Evolutionary conservation across 164 flowering plant species (phyloP), one percentile per base, ranked within the genome.

Genomic region (Sextonia rubra): DNA sequence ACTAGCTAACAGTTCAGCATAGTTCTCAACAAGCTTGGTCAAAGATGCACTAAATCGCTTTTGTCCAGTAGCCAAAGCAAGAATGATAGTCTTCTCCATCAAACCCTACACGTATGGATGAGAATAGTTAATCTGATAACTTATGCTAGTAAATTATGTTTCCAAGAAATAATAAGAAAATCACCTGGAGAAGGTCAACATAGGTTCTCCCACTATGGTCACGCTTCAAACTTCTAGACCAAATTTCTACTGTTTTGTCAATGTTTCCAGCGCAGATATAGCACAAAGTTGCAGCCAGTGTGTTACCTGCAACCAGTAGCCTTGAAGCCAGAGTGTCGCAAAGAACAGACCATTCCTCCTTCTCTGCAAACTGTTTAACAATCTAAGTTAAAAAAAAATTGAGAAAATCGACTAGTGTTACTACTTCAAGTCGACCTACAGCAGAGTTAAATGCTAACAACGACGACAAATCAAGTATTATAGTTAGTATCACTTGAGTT

Each of bases 211-310:
- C 92, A 30, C 90, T 94, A 62, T 79, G 82, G 30, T 87, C 90
- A 69, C 68, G 52, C 37, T 88, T 71, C 74, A 93, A 71, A 79
- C 81, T 78, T 75, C 75, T 82, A 26, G 99, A 90, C 99, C 99
- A 96, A 71, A 96, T 91, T 76, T 92, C 97, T 26, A 96, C 97
- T 27, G 98, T 88, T 80, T 87, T 90, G 75, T 93, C 97, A 74
- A 93, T 89, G 78, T 90, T 93, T 52, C 97, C 95, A 66, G 98
- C 95, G 84, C 99, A 96, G 47, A 96, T 90, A 77, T 87, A 96
- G 76, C 99, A 93, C 48, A 96, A 86, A 62, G 97, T 93, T 61
- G 99, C 97, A 62, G 98, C 91, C 65, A 92, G 77, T n/a, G 87
- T 87, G 74, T 92, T 81, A 14, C 97, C 94, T 56, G 80, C 91